These are phyloP conservation scores for Limonomyces culmigenus DNA, from an alignment of 1,284 basidiomycete genomes.

Conservation along the genomic window DNA sequence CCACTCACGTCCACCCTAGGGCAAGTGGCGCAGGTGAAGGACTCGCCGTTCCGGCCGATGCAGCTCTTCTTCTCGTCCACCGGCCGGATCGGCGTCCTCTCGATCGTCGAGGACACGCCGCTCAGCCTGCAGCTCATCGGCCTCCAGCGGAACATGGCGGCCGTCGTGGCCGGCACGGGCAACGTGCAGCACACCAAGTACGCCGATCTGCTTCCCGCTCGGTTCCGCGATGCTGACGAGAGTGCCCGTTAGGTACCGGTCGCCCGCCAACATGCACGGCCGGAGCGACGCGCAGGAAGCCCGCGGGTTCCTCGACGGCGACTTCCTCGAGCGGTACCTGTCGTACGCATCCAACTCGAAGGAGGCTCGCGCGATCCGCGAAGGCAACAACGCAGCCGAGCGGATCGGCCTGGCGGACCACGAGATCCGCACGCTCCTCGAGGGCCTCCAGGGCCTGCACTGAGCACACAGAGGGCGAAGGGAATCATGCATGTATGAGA, in stretches of 20 bases:
- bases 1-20: no score
- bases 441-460: neutral
- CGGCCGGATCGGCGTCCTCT: slow-evolving; percentile 69
- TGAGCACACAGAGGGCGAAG: no score
- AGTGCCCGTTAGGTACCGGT: slow-evolving; percentile 57
- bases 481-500: no score
- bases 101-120: slow-evolving; percentile 34
- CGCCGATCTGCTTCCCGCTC: slow-evolving; percentile 8
- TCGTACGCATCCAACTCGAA: neutral
- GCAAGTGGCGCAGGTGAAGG: slow-evolving; percentile 17
- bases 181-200: slow-evolving; percentile 51
- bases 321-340: slow-evolving; percentile 66
- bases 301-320: slow-evolving; percentile 79
- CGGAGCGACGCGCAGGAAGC: slow-evolving; percentile 36
- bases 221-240: no score
- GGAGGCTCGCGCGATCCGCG: neutral
- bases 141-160: slow-evolving; percentile 66
- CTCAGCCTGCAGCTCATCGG: slow-evolving; percentile 51
- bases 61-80: slow-evolving; percentile 68
- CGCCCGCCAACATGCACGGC: slow-evolving; percentile 38
- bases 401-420: neutral
- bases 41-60: slow-evolving; percentile 29
- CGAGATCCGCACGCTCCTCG: neutral
- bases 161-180: slow-evolving; percentile 35
- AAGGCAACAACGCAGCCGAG: neutral